These are phyloP conservation scores for Podospora pseudopauciseta DNA, from an alignment of 495 filamentous ascomycete species.

Conservation along the genomic window DNA sequence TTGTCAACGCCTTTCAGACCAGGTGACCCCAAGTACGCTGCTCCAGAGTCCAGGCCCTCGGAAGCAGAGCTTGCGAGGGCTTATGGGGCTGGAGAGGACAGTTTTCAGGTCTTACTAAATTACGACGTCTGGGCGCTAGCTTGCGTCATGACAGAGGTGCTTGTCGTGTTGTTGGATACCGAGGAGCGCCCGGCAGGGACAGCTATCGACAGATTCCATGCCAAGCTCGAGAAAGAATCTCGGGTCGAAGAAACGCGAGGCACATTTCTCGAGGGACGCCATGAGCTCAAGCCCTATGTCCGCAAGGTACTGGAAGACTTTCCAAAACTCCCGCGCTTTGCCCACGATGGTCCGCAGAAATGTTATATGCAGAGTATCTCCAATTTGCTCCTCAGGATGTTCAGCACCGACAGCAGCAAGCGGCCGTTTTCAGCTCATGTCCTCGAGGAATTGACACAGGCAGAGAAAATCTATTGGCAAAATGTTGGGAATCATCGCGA, in stretches of 20 bases:
- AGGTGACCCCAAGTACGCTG: not conserved
- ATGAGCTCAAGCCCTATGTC: not conserved
- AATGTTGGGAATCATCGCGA: not conserved
- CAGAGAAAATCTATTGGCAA: not conserved
- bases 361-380: not conserved
- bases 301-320: not conserved
- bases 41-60: not conserved
- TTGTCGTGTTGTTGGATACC: not conserved
- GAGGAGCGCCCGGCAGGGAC: not conserved
- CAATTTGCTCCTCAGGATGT: no score
- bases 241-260: not conserved
- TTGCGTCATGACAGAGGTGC: not conserved
- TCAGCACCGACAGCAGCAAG: not conserved
- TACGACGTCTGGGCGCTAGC: constrained; percentile 4
- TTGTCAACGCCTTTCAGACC: not conserved
- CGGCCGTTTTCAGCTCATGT: not conserved
- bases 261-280: not conserved
- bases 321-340: not conserved
- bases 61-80: not conserved
- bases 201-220: not conserved
- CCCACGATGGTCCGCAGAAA: not conserved
- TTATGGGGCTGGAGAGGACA: not conserved
- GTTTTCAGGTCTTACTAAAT: not conserved
- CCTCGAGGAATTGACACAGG: not conserved
- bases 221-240: not conserved